Evolutionary conservation across 495 filamentous ascomycete genomes (phyloP).

Genomic region (Oleoguttula mirabilis): DNA sequence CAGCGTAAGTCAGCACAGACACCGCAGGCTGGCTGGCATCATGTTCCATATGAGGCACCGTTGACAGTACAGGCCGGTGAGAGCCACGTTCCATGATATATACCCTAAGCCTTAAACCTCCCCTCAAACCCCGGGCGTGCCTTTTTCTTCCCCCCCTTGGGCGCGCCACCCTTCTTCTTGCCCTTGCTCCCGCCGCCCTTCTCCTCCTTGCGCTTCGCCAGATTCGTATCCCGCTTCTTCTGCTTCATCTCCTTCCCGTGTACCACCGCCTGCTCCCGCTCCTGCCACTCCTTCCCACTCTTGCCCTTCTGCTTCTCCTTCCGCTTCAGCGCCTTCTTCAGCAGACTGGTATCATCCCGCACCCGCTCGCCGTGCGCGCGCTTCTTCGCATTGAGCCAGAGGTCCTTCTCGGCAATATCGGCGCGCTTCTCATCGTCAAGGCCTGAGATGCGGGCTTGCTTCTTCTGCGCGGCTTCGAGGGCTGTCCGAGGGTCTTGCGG

Average conservation of each 20-base stretch:
- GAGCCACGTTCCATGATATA: too few relatives aligned
- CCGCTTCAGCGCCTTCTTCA: conserved; percentile 91
- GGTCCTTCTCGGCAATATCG: conserved; percentile 82
- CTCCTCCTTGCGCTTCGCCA: conserved; percentile 71
- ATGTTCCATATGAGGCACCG: too few relatives aligned
- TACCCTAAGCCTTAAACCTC: conserved; percentile 58
- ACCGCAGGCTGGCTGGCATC: too few relatives aligned
- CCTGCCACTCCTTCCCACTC: conserved; percentile 80
- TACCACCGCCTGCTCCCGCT: conserved; percentile 60
- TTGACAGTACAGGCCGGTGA: too few relatives aligned
- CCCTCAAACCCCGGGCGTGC: conserved; percentile 80
- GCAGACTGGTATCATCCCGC: conserved; percentile 71
- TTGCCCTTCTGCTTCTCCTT: conserved; percentile 83
- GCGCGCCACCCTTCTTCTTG: conserved; percentile 50
- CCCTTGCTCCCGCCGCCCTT: conserved; percentile 42
- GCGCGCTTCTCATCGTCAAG: conserved; percentile 67
- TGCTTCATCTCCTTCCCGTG: conserved; percentile 67
- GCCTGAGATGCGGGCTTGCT: conserved; percentile 51
- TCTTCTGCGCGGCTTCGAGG: conserved; percentile 55
- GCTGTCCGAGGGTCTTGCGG: conserved; percentile 68
- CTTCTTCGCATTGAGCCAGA: conserved; percentile 84
- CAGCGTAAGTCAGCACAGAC: too few relatives aligned
- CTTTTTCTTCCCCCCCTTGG: conserved; percentile 44
- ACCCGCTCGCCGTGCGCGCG: conserved; percentile 79
- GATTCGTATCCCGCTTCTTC: conserved; percentile 79